Percentiles rank a stretch among this genome's conserved stretches.
Conservation (phyloP, 2,329 filamentous ascomycete species). For the Colletotrichum echinochloae region DNA sequence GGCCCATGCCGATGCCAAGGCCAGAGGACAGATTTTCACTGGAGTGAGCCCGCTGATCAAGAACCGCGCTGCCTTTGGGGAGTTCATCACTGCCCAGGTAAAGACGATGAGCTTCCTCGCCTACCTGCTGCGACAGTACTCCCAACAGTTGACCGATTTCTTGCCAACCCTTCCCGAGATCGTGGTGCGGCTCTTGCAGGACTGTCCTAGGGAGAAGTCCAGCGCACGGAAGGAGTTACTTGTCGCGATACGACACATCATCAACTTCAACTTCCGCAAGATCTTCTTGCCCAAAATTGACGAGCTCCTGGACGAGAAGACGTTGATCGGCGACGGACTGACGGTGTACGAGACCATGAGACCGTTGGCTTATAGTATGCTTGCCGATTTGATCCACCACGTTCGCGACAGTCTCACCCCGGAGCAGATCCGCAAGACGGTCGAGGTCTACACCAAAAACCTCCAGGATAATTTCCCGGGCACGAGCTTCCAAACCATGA, state of each 20-base stretch:
- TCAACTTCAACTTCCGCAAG: constrained; percentile 98
- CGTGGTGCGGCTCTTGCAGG: constrained; percentile 89
- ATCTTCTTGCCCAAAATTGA: constrained; percentile 97
- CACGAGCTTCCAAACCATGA: constrained; percentile 99
- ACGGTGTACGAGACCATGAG: constrained; percentile 98
- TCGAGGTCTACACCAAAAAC: constrained; percentile 97
- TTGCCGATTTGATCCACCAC: constrained; percentile 97
- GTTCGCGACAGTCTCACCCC: constrained; percentile 89
- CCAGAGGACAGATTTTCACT: constrained; percentile 85
- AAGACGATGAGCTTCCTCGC: constrained; percentile 99
- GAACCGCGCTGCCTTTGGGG: constrained; percentile 93
- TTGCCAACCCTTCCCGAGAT: constrained; percentile 87
- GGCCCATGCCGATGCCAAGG: constrained; percentile 86
- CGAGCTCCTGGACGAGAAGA: constrained; percentile 92
- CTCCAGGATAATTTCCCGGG: constrained; percentile 95
- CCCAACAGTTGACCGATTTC: constrained; percentile 89
- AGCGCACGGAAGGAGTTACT: constrained; percentile 93
- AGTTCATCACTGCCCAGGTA: constrained; percentile 97
- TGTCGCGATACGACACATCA: constrained; percentile 97
- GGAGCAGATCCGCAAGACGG: constrained; percentile 93
- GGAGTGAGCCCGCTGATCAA: constrained; percentile 94
- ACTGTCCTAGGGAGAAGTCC: constrained; percentile 95
- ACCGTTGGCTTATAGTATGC: constrained; percentile 96
- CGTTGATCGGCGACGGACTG: constrained; percentile 92
- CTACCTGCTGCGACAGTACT: constrained; percentile 89